These are phyloP conservation scores for Ceratocystis eucalypticola DNA, from an alignment of 2,329 filamentous ascomycete species.

Conservation along the genomic window DNA sequence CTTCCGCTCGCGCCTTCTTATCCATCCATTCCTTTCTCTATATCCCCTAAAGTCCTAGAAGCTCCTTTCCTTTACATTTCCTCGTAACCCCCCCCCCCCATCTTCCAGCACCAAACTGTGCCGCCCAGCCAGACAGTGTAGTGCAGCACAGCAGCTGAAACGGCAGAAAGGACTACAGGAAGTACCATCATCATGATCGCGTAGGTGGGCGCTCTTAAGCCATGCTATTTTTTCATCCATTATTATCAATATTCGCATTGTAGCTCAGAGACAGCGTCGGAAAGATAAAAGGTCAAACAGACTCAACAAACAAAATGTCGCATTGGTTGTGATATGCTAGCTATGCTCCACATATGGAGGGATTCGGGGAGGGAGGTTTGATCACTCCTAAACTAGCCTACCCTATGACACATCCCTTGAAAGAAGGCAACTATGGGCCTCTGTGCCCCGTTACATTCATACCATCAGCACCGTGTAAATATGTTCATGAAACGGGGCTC, in stretches of 20 bases:
- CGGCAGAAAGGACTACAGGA: not conserved
- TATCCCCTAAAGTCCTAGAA: not conserved
- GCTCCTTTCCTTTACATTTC: not conserved
- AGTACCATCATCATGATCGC: not conserved
- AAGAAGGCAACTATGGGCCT: too few species aligned
- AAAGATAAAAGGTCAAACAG: not conserved
- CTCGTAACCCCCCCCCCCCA: too few species aligned
- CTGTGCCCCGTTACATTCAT: not conserved
- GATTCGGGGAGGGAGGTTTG: too few species aligned
- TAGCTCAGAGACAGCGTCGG: not conserved
- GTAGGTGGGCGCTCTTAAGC: not conserved
- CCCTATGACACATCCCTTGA: too few species aligned
- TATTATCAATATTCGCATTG: not conserved
- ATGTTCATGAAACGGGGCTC: too few species aligned
- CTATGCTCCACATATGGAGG: too few species aligned
- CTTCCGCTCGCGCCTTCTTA: not conserved
- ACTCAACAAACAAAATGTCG: conserved; percentile 2
- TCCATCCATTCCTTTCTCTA: not conserved
- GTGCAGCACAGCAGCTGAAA: not conserved
- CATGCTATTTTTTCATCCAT: not conserved
- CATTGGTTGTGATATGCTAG: not conserved
- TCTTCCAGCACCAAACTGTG: too few species aligned
- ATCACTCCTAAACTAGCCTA: not conserved
- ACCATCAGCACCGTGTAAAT: too few species aligned
- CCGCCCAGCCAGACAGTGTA: not conserved